Conservation (phyloP, 2,329 filamentous ascomycete genomes). For the Rosellinia necatrix region DNA sequence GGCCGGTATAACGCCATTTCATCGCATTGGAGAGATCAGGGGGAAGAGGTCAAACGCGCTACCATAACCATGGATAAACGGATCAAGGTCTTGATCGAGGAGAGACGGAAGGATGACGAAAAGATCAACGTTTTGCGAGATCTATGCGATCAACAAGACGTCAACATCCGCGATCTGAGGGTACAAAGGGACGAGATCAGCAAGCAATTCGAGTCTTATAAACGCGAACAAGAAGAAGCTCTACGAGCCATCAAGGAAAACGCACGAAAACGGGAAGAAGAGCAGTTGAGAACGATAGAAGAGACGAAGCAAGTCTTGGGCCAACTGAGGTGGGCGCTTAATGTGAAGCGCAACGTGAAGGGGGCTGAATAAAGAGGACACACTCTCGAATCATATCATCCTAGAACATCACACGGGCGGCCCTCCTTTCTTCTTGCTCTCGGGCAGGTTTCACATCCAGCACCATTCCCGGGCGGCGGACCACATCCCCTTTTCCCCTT, state of each 20-base stretch:
- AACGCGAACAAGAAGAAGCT: constrained; percentile 64
- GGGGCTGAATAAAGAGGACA: constrained; percentile 52
- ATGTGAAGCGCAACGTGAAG: constrained; percentile 65
- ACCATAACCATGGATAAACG: constrained; percentile 56
- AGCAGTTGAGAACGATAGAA: constrained; percentile 63
- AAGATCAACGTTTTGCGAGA: constrained; percentile 68
- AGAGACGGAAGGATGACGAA: constrained; percentile 63
- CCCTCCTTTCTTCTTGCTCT: constrained; percentile 28
- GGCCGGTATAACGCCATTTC: constrained; percentile 71
- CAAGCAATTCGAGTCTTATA: constrained; percentile 66
- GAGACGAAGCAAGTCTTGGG: constrained; percentile 65
- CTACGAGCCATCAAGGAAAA: constrained; percentile 63
- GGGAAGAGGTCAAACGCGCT: constrained; percentile 61
- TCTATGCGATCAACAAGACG: constrained; percentile 73
- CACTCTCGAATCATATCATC: neutral
- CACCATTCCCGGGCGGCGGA: neutral
- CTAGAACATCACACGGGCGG: neutral
- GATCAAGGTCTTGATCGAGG: constrained; percentile 58
- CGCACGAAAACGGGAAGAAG: constrained; percentile 61
- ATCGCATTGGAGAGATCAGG: constrained; percentile 69
- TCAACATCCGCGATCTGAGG: constrained; percentile 64
- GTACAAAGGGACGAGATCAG: constrained; percentile 67
- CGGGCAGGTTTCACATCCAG: neutral
- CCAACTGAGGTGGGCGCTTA: constrained; percentile 75
- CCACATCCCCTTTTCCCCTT: neutral